These are phyloP conservation scores for Ceratocystis cubensis DNA, from an alignment of 2,329 filamentous ascomycete species.

Conservation along the genomic window DNA sequence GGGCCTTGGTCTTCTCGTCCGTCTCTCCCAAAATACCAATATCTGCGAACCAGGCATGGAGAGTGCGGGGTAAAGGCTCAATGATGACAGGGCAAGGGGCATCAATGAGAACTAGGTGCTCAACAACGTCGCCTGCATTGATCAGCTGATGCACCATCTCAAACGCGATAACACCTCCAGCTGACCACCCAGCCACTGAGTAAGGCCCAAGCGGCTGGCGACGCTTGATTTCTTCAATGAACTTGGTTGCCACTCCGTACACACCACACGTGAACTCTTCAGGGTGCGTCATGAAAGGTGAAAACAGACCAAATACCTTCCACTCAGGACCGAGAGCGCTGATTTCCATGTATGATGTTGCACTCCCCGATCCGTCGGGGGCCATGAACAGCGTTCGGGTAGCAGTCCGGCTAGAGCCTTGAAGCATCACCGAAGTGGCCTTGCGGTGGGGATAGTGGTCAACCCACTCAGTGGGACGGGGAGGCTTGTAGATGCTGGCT, in stretches of 20 bases:
- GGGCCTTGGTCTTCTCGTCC: constrained; percentile 31
- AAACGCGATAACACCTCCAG: constrained; percentile 60
- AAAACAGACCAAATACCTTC: constrained; percentile 44
- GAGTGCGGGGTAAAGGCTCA: constrained; percentile 47
- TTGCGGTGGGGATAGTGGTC: constrained; percentile 40
- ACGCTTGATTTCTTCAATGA: constrained; percentile 50
- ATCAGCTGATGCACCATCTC: constrained; percentile 51
- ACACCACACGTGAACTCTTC: constrained; percentile 45
- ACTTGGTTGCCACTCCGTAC: constrained; percentile 42
- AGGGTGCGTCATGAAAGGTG: constrained; percentile 51
- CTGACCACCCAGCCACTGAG: constrained; percentile 61
- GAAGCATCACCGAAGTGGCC: constrained; percentile 36
- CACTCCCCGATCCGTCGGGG: constrained; percentile 45
- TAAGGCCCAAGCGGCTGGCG: constrained; percentile 59
- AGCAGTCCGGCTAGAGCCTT: constrained; percentile 39
- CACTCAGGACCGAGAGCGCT: constrained; percentile 33
- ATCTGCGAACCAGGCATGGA: constrained; percentile 60
- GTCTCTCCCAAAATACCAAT: constrained; percentile 58
- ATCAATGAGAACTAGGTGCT: constrained; percentile 52
- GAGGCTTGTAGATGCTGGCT: constrained; percentile 37
- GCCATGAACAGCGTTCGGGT: constrained; percentile 41
- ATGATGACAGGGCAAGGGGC: constrained; percentile 54
- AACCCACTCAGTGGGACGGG: constrained; percentile 28
- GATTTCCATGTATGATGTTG: constrained; percentile 47
- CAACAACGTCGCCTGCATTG: constrained; percentile 44